These are phyloP conservation scores for Tylopilus orsonianus DNA, from an alignment of 1,284 basidiomycete species.

Conservation along the genomic window DNA sequence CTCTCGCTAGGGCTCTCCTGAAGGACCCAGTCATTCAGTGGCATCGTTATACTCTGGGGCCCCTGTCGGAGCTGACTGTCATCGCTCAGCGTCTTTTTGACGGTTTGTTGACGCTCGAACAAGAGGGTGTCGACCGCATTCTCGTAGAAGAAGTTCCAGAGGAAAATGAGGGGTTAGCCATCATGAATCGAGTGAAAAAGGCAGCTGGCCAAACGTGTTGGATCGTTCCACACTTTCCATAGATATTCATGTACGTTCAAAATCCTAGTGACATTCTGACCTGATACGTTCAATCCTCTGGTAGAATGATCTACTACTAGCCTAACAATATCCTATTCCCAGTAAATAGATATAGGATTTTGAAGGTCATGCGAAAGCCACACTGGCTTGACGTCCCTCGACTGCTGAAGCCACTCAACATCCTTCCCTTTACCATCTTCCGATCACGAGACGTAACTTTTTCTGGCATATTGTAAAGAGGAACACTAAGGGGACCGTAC, in stretches of 20 bases:
- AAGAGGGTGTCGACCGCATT: constrained; percentile 77
- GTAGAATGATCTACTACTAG: background rate
- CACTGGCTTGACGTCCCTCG: no score
- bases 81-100: constrained; percentile 87
- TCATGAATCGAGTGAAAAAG: constrained; percentile 98
- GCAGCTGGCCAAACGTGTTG: constrained; percentile 73
- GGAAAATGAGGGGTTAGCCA: constrained; percentile 83
- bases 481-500: no score
- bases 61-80: constrained; percentile 55
- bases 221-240: constrained; percentile 35
- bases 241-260: constrained; percentile 27
- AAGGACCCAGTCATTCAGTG: constrained; percentile 47
- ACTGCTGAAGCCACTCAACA: background rate
- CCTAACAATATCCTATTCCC: background rate
- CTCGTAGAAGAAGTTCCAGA: constrained; percentile 87
- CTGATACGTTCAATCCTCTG: no score
- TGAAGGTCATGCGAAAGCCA: background rate
- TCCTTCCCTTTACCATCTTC: background rate
- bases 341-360: constrained; percentile 1
- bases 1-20: constrained; percentile 43
- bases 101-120: constrained; percentile 82
- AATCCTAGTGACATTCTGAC: no score
- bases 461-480: no score
- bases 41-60: constrained; percentile 62
- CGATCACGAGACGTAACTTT: no score